Conservation (phyloP, 2,329 filamentous ascomycete genomes). For the Pseudocercospora musae region DNA sequence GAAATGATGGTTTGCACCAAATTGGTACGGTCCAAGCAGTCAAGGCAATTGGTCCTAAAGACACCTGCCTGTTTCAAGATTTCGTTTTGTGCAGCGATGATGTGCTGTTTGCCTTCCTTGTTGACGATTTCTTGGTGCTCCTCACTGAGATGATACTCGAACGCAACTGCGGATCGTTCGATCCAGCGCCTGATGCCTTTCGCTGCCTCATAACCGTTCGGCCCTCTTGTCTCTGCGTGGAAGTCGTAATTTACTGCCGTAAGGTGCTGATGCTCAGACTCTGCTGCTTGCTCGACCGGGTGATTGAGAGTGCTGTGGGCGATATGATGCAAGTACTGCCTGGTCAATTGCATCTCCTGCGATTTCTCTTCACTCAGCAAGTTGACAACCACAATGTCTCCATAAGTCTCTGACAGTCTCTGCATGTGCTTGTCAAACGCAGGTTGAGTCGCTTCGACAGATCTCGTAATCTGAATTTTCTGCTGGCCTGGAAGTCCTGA, state of each 20-base stretch:
- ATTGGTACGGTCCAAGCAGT: constrained; percentile 94
- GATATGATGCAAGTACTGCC: constrained; percentile 75
- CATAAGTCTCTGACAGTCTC: constrained; percentile 79
- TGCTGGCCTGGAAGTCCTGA: constrained; percentile 88
- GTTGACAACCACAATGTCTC: constrained; percentile 88
- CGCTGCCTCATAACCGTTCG: constrained; percentile 86
- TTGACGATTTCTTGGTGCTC: constrained; percentile 56
- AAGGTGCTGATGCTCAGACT: constrained; percentile 68
- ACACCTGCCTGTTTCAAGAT: constrained; percentile 91
- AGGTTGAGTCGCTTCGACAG: constrained; percentile 84
- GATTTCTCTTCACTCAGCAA: constrained; percentile 86
- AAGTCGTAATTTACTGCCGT: constrained; percentile 91
- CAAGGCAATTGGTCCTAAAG: constrained; percentile 92
- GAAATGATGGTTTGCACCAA: constrained; percentile 94
- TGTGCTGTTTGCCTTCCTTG: constrained; percentile 39
- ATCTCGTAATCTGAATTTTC: constrained; percentile 88
- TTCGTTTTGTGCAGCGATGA: constrained; percentile 34
- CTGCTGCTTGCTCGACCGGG: constrained; percentile 44
- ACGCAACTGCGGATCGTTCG: constrained; percentile 73
- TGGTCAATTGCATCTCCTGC: constrained; percentile 78
- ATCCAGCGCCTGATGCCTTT: constrained; percentile 76
- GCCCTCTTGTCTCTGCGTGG: constrained; percentile 85
- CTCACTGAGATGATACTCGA: constrained; percentile 88
- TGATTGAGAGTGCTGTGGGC: constrained; percentile 67
- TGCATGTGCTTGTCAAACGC: constrained; percentile 96